Evolutionary conservation across 305 asterid species (phyloP).

Genomic region (Salvia sclarea): DNA sequence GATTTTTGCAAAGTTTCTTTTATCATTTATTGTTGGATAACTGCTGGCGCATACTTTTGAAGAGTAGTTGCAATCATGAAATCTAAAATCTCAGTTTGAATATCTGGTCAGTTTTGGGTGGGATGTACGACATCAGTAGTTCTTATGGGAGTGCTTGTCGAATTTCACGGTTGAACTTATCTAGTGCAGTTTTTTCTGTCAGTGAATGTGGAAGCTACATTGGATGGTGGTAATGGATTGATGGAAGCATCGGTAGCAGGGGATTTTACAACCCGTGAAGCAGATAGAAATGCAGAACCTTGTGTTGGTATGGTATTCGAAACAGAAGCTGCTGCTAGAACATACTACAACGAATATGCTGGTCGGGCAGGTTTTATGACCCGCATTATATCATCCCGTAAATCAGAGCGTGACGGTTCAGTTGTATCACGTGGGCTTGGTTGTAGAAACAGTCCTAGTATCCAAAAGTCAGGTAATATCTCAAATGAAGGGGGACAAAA

Average conservation of each 20-base stretch:
- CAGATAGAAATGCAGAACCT: conserved; percentile 54
- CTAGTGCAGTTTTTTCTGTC: conserved; percentile 29
- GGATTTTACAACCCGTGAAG: conserved; percentile 37
- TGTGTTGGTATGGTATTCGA: conserved; percentile 64
- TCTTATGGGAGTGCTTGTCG: not conserved
- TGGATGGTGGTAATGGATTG: conserved; percentile 44
- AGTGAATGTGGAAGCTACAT: conserved; percentile 50
- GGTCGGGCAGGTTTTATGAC: conserved; percentile 54
- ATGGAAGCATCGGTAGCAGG: conserved; percentile 44
- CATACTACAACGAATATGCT: conserved; percentile 63
- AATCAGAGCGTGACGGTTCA: conserved; percentile 71
- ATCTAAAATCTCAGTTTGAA: conserved; percentile 19
- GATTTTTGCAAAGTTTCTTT: not conserved
- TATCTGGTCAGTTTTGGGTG: not conserved
- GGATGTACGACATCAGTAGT: not conserved
- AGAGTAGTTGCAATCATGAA: conserved; percentile 8
- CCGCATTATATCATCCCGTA: conserved; percentile 61
- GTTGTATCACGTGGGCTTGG: conserved; percentile 74
- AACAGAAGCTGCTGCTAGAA: conserved; percentile 72
- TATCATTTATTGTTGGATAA: conserved; percentile 6
- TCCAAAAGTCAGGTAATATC: conserved; percentile 43
- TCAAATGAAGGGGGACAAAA: conserved; percentile 48
- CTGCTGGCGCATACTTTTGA: conserved; percentile 7
- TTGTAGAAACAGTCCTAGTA: conserved; percentile 51
- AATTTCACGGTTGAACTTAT: conserved; percentile 22